Percentiles rank a stretch among this genome's conserved stretches.
Conservation (phyloP, 306 rosid species). For the Prunus campanulata region DNA sequence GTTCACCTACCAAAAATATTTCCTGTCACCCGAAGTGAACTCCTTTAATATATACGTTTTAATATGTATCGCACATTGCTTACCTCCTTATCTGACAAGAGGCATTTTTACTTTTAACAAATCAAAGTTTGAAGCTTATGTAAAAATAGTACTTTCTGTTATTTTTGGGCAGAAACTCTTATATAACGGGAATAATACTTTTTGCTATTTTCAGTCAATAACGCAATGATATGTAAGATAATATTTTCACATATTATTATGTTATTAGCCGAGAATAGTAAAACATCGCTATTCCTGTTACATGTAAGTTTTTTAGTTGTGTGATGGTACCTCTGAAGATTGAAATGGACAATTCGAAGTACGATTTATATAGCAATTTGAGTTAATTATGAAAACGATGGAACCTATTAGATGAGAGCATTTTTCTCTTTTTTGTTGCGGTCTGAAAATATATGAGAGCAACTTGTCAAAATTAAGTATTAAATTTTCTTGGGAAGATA, state of each 20-base stretch:
- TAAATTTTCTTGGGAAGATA: neutral
- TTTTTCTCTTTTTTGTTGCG: too few species aligned
- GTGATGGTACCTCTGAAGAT: neutral
- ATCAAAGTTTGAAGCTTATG: fast-evolving
- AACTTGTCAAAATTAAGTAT: neutral
- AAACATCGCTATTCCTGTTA: fast-evolving
- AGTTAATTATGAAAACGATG: neutral
- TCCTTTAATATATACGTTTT: neutral
- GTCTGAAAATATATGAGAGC: neutral
- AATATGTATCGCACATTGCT: too few species aligned
- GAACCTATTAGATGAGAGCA: neutral
- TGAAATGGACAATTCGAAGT: neutral
- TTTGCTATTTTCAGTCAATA: fast-evolving
- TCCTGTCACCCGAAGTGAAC: neutral
- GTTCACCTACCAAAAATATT: neutral
- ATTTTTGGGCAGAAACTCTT: too few species aligned
- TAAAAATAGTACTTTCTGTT: too few species aligned
- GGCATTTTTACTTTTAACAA: too few species aligned
- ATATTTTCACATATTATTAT: fast-evolving
- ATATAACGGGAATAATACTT: fast-evolving
- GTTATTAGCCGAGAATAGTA: fast-evolving
- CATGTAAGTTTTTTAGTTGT: neutral
- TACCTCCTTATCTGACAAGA: fast-evolving
- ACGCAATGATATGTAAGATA: fast-evolving
- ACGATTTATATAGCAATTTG: neutral